Base-by-base conservation (phyloP, 441 rosid species). In the Eutrema salsugineum region DNA sequence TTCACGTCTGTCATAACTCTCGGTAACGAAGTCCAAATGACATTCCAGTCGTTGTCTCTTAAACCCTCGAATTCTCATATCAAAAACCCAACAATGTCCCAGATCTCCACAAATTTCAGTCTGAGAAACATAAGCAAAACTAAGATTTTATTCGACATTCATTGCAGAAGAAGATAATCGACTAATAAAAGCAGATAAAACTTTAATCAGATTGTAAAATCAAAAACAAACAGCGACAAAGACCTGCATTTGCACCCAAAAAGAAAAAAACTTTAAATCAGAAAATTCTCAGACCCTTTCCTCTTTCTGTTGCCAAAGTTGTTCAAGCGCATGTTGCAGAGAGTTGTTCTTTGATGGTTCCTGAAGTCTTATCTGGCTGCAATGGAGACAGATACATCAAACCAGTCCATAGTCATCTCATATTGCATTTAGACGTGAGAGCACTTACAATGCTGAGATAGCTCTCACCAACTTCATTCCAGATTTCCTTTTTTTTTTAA, bases 21-120 rank as follows among this genome's bases (percentile, higher is more conserved):
- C 30, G 53, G 53, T 48, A 19, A 48, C 28, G 14, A 49, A 49
- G 30, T 20, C 30, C 30, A 22, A 77, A 80, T 49, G 49, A 59
- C 91, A 80, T 78, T 71, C 83, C 93, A 84, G 83, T 85, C 96
- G 87, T 90, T 84, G 83, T 83, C 75, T 82, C 86, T 85, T 80
- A 81, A 78, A 78, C 71, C 81, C 84, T 65, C 67, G 70, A 66
- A 60, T 71, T 79, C 69, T 82, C 88, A 85, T 75, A 75, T 70
- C 68, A 40, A 43, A 20, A 32, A 63, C 9, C 20, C 22, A 32
- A 38, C 56, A 24, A n/a, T 51, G 16, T 30, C n/a, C 59, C 58
- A 62, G 62, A 61, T 66, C 73, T 36, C 30, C n/a, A 39, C 36
- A 49, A 47, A 11, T 16, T 28, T 42, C 38, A 68, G 68, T 70